These are phyloP conservation scores for Phytopythium montanum DNA, from an alignment of 352 stramenopile species.

Conservation along the genomic window DNA sequence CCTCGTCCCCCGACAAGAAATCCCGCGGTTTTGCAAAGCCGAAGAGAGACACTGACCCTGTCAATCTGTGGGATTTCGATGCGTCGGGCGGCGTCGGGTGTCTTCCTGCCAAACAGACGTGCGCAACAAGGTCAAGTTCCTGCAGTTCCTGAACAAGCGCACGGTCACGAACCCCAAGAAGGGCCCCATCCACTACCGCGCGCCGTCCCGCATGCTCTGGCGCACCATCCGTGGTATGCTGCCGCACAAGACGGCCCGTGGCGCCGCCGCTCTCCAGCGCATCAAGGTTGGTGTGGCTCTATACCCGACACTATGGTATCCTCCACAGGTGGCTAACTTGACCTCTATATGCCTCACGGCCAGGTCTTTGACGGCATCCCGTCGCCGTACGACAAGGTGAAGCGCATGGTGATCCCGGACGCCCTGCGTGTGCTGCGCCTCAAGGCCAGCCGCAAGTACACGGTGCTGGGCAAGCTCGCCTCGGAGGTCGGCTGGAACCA, in stretches of 20 bases:
- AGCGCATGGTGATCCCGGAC: slow-evolving; percentile 97
- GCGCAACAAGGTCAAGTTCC: slow-evolving; percentile 97
- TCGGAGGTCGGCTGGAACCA: slow-evolving; percentile 98
- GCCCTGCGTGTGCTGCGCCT: slow-evolving; percentile 94
- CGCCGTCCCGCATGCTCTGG: slow-evolving; percentile 93
- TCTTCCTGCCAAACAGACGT: slow-evolving; percentile 68
- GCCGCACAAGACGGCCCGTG: slow-evolving; percentile 97
- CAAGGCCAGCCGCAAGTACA: slow-evolving; percentile 94
- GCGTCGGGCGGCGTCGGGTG: slow-evolving; percentile 3
- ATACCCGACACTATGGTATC: neutral
- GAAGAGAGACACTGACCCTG: slow-evolving; percentile 5
- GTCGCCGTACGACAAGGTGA: slow-evolving; percentile 98
- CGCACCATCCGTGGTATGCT: slow-evolving; percentile 97
- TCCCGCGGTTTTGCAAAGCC: neutral
- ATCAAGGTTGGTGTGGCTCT: slow-evolving; percentile 84
- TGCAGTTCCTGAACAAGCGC: slow-evolving; percentile 98
- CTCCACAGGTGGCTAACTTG: too few species aligned
- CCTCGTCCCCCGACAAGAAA: slow-evolving; percentile 4
- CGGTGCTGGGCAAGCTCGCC: slow-evolving; percentile 93
- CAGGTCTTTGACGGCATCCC: slow-evolving; percentile 98
- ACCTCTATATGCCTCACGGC: slow-evolving; percentile 1
- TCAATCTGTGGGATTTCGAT: slow-evolving; percentile 4
- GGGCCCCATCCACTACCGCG: slow-evolving; percentile 98
- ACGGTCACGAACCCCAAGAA: slow-evolving; percentile 98
- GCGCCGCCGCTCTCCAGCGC: slow-evolving; percentile 93